A percentile compares a stretch with the other conserved stretches of the same genome.
Conservation (phyloP, 1,284 basidiomycete species). For the Cryptococcus hybrid region DNA sequence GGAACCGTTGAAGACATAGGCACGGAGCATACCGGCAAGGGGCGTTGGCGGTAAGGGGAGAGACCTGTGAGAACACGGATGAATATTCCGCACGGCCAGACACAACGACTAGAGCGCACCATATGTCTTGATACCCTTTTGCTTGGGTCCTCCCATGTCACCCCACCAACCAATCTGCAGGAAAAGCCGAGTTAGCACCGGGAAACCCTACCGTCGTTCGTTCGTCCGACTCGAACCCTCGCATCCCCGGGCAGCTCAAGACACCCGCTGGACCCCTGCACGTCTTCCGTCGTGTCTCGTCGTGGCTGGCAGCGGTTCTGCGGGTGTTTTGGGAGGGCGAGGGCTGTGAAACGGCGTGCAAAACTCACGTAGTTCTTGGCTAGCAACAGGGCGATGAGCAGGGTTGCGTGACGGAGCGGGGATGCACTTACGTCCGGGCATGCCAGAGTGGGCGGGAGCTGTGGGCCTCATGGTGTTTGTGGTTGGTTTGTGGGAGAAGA, state of each 20-base stretch:
- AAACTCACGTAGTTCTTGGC: background rate
- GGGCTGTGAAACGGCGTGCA: background rate
- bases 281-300: background rate
- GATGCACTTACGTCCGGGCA: conserved; percentile 65
- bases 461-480: conserved; percentile 65
- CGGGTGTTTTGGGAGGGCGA: background rate
- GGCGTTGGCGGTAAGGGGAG: conserved; percentile 53
- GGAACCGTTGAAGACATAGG: conserved; percentile 85
- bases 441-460: conserved; percentile 60
- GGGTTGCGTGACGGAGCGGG: too few relatives aligned
- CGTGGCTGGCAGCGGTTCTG: background rate
- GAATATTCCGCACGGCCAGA: background rate
- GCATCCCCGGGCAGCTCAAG: background rate
- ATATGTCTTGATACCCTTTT: conserved; percentile 78
- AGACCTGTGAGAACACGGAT: conserved; percentile 56
- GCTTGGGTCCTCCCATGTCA: conserved; percentile 66
- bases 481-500: background rate
- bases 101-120: conserved; percentile 52
- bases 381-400: too few relatives aligned
- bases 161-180: conserved; percentile 88
- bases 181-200: background rate
- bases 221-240: background rate
- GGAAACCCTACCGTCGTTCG: background rate
- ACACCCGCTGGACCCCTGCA: background rate
- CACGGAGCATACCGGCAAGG: conserved; percentile 64